Evolutionary conservation across 495 filamentous ascomycete genomes (phyloP), one percentile per base, ranked within the genome.

Genomic region (Chaetomium fimeti): DNA sequence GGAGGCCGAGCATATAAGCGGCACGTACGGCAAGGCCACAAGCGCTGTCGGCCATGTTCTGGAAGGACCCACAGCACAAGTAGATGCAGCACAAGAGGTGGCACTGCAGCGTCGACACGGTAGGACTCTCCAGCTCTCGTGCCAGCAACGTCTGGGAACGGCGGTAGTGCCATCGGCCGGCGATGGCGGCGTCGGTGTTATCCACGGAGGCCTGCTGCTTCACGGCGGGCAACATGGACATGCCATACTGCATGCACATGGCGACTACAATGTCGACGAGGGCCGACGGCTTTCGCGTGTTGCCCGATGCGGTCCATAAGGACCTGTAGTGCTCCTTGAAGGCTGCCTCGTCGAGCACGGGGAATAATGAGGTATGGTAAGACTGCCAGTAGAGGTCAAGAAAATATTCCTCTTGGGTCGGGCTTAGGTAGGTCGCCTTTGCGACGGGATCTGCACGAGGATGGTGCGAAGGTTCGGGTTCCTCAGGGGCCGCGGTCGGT

Each of bases 171-270:
- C 52, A 54, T 11, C 52, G 52, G 2, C 52, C 52, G 27, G 52
- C 52, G 9, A 54, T 54, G 52, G 52, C 52, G 52, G 52, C 52
- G 28, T 54, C 52, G 28, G 6, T 32, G 52, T 54, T 54, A 18
- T 54, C 52, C 52, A 20, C 28, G 20, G 32, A 36, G 27, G 32
- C 28, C 52, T 54, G 52, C 52, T 54, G 52, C 52, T 54, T 54
- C 27, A 54, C 52, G 13, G 52, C 52, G 28, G 52, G 52, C 28
- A 54, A 20, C 52, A 54, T 54, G 28, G 52, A 54, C 52, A 54
- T 54, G 52, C 52, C 52, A 28, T 54, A 54, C 52, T 54, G 52
- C 52, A 54, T 54, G 52, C 52, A 54, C 52, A 54, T 54, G 16
- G 52, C 52, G 11, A 54, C 52, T 54, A 54, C 52, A 20, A 54